Percentiles rank a stretch among this genome's conserved stretches.
Evolutionary conservation across 139 green algal species (phyloP).

Genomic region (Gonium pectorale): DNA sequence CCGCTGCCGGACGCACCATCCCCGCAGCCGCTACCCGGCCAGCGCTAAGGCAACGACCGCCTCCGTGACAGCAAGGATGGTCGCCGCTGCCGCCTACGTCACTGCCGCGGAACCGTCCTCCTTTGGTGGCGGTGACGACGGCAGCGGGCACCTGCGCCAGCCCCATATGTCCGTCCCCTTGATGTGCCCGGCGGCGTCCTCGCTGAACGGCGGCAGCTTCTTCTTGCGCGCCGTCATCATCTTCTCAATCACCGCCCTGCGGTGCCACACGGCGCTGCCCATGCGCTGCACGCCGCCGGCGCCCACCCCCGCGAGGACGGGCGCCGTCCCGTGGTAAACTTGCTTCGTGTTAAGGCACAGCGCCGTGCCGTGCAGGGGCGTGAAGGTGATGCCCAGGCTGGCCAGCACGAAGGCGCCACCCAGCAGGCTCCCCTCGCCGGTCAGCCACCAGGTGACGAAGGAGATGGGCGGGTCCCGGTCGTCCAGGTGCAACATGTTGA

Average conservation of each 20-base stretch:
- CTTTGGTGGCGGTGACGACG: too few relatives aligned
- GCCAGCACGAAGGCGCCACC: neutral
- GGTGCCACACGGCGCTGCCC: neutral
- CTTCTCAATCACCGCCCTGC: neutral
- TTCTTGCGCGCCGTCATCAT: too few relatives aligned
- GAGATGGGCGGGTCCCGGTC: neutral
- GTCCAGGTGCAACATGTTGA: neutral
- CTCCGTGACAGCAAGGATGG: too few relatives aligned
- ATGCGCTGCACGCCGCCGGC: neutral
- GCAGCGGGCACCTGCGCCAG: too few relatives aligned
- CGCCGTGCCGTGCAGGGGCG: neutral
- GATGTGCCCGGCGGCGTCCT: too few relatives aligned
- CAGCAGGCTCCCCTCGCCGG: neutral
- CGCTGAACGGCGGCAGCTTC: too few relatives aligned
- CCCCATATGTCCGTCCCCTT: too few relatives aligned
- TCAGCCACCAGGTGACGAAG: constrained; percentile 14
- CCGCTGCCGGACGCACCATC: too few relatives aligned
- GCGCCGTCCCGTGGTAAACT: neutral
- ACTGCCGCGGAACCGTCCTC: too few relatives aligned
- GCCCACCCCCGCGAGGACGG: neutral
- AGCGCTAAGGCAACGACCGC: too few relatives aligned
- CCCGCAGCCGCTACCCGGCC: too few relatives aligned
- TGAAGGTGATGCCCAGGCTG: neutral
- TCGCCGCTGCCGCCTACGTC: too few relatives aligned
- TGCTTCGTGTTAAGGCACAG: neutral